Percentiles rank a stretch among this genome's conserved stretches.
These are phyloP conservation scores for Tylopilus vinaceipallidus DNA, from an alignment of 768 basidiomycete species.

Conservation along the genomic window DNA sequence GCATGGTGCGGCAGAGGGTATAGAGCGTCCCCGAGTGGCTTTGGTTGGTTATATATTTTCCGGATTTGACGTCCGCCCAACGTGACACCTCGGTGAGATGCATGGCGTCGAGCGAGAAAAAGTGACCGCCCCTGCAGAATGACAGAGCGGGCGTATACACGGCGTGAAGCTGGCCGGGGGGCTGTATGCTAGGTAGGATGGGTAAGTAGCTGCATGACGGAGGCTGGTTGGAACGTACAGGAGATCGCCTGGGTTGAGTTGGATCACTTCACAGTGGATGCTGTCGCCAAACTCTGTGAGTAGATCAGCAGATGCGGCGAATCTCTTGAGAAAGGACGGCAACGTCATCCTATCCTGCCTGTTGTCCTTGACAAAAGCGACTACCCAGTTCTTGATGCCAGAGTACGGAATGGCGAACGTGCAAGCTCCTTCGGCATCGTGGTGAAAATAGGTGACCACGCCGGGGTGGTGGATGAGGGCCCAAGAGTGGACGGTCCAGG, in stretches of 20 bases:
- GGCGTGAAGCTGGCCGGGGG: constrained; percentile 2
- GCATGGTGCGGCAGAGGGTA: neutral
- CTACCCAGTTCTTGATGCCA: constrained; percentile 1
- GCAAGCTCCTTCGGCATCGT: no score
- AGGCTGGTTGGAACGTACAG: neutral
- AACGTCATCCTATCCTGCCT: neutral
- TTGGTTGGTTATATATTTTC: neutral
- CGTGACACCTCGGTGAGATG: neutral
- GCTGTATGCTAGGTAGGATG: neutral
- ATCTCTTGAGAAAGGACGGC: neutral
- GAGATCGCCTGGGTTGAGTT: neutral
- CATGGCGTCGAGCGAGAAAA: constrained; percentile 4
- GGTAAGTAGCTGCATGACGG: no score
- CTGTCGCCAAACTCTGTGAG: neutral
- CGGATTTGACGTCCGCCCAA: neutral
- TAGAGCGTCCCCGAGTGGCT: neutral
- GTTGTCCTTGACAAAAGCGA: no score
- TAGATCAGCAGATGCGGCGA: neutral
- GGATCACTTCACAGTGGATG: neutral
- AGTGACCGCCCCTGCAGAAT: constrained; percentile 7
- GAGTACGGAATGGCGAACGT: neutral
- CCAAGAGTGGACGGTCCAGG: neutral
- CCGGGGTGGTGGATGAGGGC: neutral
- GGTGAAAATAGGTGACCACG: neutral
- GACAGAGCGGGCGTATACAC: constrained; percentile 7